These are phyloP conservation scores for Pichia nanzhaoensis DNA, from an alignment of 805 yeast species.

Conservation along the genomic window DNA sequence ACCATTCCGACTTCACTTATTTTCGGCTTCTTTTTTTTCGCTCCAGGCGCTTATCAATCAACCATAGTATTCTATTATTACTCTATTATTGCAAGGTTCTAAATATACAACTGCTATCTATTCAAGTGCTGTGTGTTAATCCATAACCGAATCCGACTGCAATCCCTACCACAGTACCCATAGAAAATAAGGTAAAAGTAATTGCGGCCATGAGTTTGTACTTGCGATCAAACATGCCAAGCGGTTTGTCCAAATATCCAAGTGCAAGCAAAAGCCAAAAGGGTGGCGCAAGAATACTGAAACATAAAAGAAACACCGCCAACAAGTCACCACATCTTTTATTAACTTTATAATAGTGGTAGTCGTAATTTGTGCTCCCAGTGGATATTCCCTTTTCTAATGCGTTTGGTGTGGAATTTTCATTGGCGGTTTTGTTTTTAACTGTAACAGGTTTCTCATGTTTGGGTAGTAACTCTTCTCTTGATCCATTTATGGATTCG, in stretches of 20 bases:
- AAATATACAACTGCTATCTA: too few species aligned
- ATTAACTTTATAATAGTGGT: background rate
- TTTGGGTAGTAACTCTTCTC: background rate
- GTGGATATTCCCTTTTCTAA: slow-evolving; percentile 2
- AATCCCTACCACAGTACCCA: slow-evolving; percentile 20
- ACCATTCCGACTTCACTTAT: too few species aligned
- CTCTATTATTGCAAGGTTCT: background rate
- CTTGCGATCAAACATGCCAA: slow-evolving; percentile 20
- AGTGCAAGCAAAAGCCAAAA: slow-evolving; percentile 24
- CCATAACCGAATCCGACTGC: slow-evolving; percentile 26
- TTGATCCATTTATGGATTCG: background rate
- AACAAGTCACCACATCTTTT: background rate
- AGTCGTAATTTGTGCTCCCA: background rate
- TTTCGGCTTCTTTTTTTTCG: too few species aligned
- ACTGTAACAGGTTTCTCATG: too few species aligned
- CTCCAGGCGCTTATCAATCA: too few species aligned
- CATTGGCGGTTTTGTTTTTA: too few species aligned
- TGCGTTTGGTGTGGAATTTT: background rate
- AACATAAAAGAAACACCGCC: slow-evolving; percentile 15
- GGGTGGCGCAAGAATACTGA: slow-evolving; percentile 26
- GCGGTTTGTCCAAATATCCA: slow-evolving; percentile 23
- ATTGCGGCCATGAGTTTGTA: slow-evolving; percentile 21
- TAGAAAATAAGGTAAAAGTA: slow-evolving; percentile 15
- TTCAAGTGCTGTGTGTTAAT: slow-evolving; percentile 4
- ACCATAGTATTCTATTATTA: too few species aligned